Percentiles rank a stretch among this genome's conserved stretches.
Evolutionary conservation across 805 yeast species (phyloP).

Genomic region (Candida sakaeoensis): DNA sequence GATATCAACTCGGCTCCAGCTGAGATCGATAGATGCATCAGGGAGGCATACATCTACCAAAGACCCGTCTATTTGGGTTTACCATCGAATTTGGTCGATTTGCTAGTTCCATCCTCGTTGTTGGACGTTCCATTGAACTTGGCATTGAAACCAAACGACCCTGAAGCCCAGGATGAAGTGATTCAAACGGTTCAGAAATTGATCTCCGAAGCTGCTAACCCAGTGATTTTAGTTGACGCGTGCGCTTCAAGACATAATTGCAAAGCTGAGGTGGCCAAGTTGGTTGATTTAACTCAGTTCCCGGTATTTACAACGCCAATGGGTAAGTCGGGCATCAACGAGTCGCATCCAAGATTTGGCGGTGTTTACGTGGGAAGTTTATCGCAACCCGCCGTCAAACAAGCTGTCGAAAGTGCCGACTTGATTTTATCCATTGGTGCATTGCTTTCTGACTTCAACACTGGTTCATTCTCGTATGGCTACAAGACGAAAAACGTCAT

Average conservation of each 20-base stretch:
- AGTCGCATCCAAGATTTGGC: constrained; percentile 67
- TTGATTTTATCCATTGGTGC: constrained; percentile 78
- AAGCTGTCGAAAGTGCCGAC: constrained; percentile 47
- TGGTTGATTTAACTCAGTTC: constrained; percentile 68
- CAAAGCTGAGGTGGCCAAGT: constrained; percentile 55
- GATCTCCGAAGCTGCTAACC: constrained; percentile 59
- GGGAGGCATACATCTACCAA: constrained; percentile 66
- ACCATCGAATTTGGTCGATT: constrained; percentile 78
- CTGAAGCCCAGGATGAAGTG: constrained; percentile 36
- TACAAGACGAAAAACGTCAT: constrained; percentile 71
- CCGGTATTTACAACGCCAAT: constrained; percentile 85
- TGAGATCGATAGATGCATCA: constrained; percentile 70
- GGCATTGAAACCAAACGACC: constrained; percentile 36
- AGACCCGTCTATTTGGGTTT: constrained; percentile 81
- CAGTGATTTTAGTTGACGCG: constrained; percentile 79
- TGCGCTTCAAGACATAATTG: constrained; percentile 80
- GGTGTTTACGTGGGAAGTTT: constrained; percentile 87
- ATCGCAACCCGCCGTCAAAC: constrained; percentile 44
- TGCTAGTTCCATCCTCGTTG: constrained; percentile 51
- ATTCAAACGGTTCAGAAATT: constrained; percentile 41
- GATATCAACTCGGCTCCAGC: constrained; percentile 64
- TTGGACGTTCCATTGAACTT: constrained; percentile 66
- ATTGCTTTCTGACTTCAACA: constrained; percentile 81
- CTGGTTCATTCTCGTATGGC: constrained; percentile 80
- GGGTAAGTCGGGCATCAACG: constrained; percentile 83